These are phyloP conservation scores for Chernovozyma aurita DNA, from an alignment of 1,139 yeast genomes.

Conservation along the genomic window DNA sequence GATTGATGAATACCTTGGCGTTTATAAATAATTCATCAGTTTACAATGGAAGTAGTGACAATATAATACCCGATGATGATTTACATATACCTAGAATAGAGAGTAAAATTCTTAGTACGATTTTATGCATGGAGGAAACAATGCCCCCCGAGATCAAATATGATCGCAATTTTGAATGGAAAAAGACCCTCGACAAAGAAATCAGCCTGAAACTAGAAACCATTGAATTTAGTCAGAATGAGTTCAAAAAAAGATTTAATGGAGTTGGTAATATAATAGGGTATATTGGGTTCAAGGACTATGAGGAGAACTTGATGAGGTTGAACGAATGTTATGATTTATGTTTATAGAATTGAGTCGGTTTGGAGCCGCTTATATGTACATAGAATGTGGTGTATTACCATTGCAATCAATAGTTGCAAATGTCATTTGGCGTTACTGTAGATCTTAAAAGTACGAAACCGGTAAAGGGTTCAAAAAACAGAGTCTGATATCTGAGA, in stretches of 20 bases:
- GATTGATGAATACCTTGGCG: constrained; percentile 31
- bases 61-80: background rate
- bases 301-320: constrained; percentile 27
- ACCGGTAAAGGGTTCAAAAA: too few species aligned
- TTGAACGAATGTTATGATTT: constrained; percentile 28
- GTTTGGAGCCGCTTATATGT: too few species aligned
- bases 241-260: constrained; percentile 10
- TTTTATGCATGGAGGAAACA: constrained; percentile 27
- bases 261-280: constrained; percentile 11
- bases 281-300: constrained; percentile 23
- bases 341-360: constrained; percentile 27
- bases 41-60: constrained; percentile 7
- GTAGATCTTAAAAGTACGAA: too few species aligned
- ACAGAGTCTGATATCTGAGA: too few species aligned
- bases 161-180: constrained; percentile 29
- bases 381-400: too few species aligned
- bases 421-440: too few species aligned
- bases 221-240: constrained; percentile 6
- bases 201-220: constrained; percentile 7
- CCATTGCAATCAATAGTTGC: too few species aligned
- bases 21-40: constrained; percentile 40
- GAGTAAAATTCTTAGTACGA: constrained; percentile 22
- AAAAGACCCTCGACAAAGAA: constrained; percentile 10
- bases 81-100: constrained; percentile 17
- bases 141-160: constrained; percentile 26